phyloP scores from a whole-genome alignment of 2,329 filamentous ascomycete genomes.

The Aspergillus neotritici region DNA sequence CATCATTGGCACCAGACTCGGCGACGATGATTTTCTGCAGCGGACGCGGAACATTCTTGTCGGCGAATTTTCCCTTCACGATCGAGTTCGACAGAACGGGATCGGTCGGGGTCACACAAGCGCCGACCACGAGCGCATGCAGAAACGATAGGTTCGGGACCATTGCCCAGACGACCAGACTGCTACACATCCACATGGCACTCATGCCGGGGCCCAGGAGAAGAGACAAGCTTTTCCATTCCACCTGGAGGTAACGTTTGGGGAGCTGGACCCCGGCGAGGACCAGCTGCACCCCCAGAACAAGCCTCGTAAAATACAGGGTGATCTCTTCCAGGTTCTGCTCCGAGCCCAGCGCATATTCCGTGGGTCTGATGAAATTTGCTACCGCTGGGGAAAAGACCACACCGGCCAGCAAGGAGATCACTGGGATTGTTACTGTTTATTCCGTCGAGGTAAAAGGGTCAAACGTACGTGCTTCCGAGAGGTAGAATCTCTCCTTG shows the following conservation, averaged over 20 bases:
- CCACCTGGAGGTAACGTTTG: conserved; percentile 67
- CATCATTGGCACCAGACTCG: conserved; percentile 85
- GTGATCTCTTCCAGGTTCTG: conserved; percentile 66
- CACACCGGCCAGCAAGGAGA: conserved; percentile 73
- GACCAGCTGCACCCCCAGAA: conserved; percentile 84
- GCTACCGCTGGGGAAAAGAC: conserved; percentile 71
- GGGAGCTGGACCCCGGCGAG: conserved; percentile 84
- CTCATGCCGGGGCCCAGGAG: conserved; percentile 81
- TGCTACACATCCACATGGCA: conserved; percentile 80
- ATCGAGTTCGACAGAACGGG: conserved; percentile 83
- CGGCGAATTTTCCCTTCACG: conserved; percentile 88
- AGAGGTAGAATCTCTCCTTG: conserved; percentile 87
- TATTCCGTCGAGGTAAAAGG: not conserved
- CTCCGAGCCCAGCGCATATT: conserved; percentile 60
- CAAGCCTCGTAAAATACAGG: conserved; percentile 76
- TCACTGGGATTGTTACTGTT: conserved; percentile 52
- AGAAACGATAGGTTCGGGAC: conserved; percentile 67
- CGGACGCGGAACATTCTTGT: conserved; percentile 77
- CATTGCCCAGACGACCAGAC: conserved; percentile 69
- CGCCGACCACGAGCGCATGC: conserved; percentile 71
- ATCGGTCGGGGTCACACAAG: conserved; percentile 89
- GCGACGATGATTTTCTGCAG: conserved; percentile 75
- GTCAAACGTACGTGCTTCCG: conserved; percentile 69
- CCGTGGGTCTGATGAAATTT: conserved; percentile 67
- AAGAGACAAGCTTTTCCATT: conserved; percentile 71